Percentiles rank a stretch among this genome's conserved stretches.
These are phyloP conservation scores for Phytophthora litchii DNA, from an alignment of 352 stramenopile species.

Conservation along the genomic window DNA sequence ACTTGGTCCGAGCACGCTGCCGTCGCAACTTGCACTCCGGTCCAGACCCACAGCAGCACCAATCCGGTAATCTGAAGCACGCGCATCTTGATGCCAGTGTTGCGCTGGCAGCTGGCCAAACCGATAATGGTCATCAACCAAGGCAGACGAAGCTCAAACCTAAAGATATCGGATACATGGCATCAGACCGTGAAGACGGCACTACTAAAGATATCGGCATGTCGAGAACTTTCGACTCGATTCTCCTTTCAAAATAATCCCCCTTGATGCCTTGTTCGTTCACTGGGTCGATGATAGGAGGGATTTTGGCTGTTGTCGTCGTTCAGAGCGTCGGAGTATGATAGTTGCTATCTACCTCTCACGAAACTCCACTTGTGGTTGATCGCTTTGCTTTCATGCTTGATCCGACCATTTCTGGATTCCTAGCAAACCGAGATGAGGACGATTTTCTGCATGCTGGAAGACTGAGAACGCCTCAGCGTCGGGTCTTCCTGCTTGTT, in stretches of 20 bases:
- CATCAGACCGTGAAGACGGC: slow-evolving; percentile 33
- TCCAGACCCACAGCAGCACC: slow-evolving; percentile 31
- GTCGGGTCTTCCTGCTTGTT: slow-evolving; percentile 12
- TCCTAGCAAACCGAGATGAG: too few relatives aligned
- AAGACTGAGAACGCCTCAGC: too few relatives aligned
- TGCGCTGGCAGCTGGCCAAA: slow-evolving; percentile 5
- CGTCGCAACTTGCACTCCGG: slow-evolving; percentile 17
- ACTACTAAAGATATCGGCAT: slow-evolving; percentile 27
- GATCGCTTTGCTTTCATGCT: not conserved
- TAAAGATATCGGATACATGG: slow-evolving; percentile 30
- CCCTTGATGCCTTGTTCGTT: not conserved
- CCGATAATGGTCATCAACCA: slow-evolving; percentile 8
- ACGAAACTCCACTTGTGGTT: slow-evolving; percentile 17
- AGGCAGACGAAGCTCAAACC: slow-evolving; percentile 3
- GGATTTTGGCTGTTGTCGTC: slow-evolving; percentile 14
- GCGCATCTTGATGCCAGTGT: slow-evolving; percentile 26
- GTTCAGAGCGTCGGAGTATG: slow-evolving; percentile 12
- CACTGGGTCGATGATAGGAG: slow-evolving; percentile 4
- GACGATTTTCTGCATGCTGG: too few relatives aligned
- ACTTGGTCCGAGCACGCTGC: slow-evolving; percentile 31
- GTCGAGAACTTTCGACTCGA: not conserved
- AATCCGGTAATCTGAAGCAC: slow-evolving; percentile 27
- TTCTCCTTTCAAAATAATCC: slow-evolving; percentile 5
- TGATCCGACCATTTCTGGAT: too few relatives aligned
- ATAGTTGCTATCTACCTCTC: slow-evolving; percentile 5